phyloP scores from a whole-genome alignment of 2,329 filamentous ascomycete species.

The Gyromitra esculenta region DNA sequence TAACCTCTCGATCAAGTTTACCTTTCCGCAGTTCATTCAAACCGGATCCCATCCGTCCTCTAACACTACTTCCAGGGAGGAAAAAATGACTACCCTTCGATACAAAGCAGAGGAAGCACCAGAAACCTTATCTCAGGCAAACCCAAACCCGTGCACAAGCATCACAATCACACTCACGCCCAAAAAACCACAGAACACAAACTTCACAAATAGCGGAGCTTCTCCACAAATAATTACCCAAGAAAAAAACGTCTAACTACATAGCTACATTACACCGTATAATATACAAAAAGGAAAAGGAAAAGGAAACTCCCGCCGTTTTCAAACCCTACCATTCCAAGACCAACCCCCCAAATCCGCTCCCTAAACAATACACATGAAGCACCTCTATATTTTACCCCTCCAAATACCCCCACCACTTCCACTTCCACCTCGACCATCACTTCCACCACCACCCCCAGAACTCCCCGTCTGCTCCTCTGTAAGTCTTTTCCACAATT shows the following conservation, averaged over 20 bases:
- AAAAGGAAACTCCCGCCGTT: neutral
- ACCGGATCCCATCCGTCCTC: too few relatives aligned
- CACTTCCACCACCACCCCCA: neutral
- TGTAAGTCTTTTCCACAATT: slow-evolving; percentile 83
- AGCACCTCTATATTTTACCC: slow-evolving; percentile 3
- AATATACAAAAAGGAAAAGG: slow-evolving; percentile 2
- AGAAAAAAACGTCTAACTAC: slow-evolving; percentile 4
- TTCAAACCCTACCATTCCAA: neutral
- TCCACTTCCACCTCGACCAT: neutral
- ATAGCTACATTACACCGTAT: slow-evolving; percentile 12
- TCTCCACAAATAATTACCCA: neutral
- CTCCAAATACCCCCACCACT: neutral
- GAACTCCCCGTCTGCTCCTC: slow-evolving; percentile 58
- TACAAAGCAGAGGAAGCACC: too few relatives aligned
- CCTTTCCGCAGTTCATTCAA: too few relatives aligned
- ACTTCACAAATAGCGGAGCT: neutral
- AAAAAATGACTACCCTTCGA: too few relatives aligned
- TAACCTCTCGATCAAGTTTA: too few relatives aligned
- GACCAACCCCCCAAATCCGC: neutral
- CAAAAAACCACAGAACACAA: too few relatives aligned
- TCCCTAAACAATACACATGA: neutral
- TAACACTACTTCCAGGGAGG: too few relatives aligned
- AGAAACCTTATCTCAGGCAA: too few relatives aligned
- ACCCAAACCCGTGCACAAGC: too few relatives aligned
- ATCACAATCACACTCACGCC: too few relatives aligned